Base-by-base conservation (phyloP, 2,329 filamentous ascomycete species). In the Huntiella abstrusa region DNA sequence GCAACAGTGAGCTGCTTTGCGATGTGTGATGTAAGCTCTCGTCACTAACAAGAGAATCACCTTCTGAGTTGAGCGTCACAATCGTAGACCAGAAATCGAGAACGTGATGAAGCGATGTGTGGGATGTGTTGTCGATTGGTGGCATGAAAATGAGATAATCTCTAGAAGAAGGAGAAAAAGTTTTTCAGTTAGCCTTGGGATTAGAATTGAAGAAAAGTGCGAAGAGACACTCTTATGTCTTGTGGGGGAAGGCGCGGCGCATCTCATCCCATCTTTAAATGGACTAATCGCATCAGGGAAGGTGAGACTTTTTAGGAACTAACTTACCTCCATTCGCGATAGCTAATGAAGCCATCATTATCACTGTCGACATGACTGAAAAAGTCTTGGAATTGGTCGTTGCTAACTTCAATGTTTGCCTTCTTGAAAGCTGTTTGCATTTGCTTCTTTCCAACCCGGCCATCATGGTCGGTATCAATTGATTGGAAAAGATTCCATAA, bases 141-240 rank as follows among this genome's bases (percentile, higher is more conserved):
- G 77, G 77, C 65, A 96, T 81, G 63, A 96, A 96, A 39, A 96
- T 75, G 19, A 96, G 71, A 61, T 96, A 98, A 62, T 96, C 81
- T 61, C 86, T 92, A 45, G 33, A 45, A 38, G 19, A 5, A 5
- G 39, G 22, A 36, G 16, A 4, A 37, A 37, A 45, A 34, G 2
- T n/a, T 28, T 43, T 16, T 16, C 17, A 7, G 33, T 44, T 44
- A 44, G 42, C 10, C 22, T 16, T 7, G 2, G 4, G n/a, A 15
- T 16, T 10, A 10, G 11, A 41, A 5, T 28, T 39, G 11, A 39
- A n/a, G 5, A 39, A 15, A 19, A 7, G 37, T 16, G 13, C 12
- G n/a, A 13, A 19, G 15, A 10, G 36, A 10, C 10, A n/a, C 11
- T 19, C 13, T 39, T 39, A 4, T 39, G 10, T 17, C 7, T 7